These are phyloP conservation scores for Boletus fagicola DNA, from an alignment of 768 basidiomycete genomes.

Conservation along the genomic window DNA sequence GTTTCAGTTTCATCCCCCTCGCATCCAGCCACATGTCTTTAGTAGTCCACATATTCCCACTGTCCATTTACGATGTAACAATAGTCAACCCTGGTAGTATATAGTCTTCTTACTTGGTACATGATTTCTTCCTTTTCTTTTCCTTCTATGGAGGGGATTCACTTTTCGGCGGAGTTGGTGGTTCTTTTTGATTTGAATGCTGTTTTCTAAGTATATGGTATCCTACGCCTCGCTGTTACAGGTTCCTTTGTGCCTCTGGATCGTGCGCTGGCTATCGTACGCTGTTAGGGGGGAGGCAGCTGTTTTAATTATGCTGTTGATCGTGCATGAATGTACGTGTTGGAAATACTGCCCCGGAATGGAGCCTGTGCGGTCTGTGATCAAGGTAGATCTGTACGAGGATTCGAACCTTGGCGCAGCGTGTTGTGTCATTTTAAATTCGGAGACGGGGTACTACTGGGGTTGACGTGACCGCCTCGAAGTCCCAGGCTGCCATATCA, in stretches of 20 bases:
- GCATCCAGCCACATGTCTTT: slow-evolving; percentile 26
- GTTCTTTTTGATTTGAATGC: slow-evolving; percentile 5
- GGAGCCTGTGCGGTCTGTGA: neutral
- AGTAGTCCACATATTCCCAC: slow-evolving; percentile 26
- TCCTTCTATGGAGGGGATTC: neutral
- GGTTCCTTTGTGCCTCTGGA: slow-evolving; percentile 1
- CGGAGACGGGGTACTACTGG: neutral
- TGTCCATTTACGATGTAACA: slow-evolving; percentile 36
- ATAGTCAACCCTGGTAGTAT: slow-evolving; percentile 31
- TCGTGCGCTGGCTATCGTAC: slow-evolving; percentile 16
- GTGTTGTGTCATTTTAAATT: neutral
- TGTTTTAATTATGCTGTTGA: slow-evolving; percentile 7
- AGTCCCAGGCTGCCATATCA: neutral
- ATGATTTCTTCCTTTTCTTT: neutral
- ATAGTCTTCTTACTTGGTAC: slow-evolving; percentile 26
- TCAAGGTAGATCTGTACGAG: too few relatives aligned
- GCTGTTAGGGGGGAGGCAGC: neutral
- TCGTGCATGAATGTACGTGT: neutral
- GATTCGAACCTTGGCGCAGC: too few relatives aligned
- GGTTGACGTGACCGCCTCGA: neutral
- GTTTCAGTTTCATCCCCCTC: slow-evolving; percentile 7
- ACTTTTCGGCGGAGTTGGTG: neutral
- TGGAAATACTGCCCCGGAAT: neutral
- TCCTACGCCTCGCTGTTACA: slow-evolving; percentile 8
- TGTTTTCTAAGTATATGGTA: slow-evolving; percentile 9